Evolutionary conservation across 2,329 filamentous ascomycete species (phyloP).

Genomic region (Eurotiales sp.): DNA sequence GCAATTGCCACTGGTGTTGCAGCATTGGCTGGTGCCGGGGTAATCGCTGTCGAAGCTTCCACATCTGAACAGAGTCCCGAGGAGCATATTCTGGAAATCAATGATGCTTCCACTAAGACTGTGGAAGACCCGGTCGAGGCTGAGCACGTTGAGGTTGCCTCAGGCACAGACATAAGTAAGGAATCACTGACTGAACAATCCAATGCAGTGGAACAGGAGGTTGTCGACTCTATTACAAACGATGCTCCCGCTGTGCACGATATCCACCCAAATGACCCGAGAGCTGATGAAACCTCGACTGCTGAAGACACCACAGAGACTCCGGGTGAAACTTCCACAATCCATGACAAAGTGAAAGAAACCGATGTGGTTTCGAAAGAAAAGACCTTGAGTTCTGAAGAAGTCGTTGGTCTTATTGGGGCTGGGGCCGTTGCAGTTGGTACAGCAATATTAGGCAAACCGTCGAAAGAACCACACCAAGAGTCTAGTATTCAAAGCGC

Average conservation of each 20-base stretch:
- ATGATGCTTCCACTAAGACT: not conserved
- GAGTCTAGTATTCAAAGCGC: not conserved
- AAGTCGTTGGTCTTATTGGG: slow-evolving; percentile 8
- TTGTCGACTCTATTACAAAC: not conserved
- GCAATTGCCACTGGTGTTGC: slow-evolving; percentile 20
- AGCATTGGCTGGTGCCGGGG: slow-evolving; percentile 16
- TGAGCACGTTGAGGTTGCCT: not conserved
- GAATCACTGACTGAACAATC: not conserved
- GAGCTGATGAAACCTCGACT: not conserved
- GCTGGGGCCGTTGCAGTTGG: slow-evolving; percentile 13
- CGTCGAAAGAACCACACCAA: slow-evolving; percentile 15
- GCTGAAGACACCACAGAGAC: not conserved
- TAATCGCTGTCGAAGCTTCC: slow-evolving; percentile 13
- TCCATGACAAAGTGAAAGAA: not conserved
- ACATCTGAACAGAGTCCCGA: slow-evolving; percentile 20
- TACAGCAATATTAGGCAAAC: not conserved
- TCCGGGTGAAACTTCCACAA: not conserved
- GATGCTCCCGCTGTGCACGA: slow-evolving; percentile 1
- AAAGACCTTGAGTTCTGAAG: not conserved
- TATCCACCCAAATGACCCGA: not conserved
- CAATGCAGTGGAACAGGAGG: not conserved
- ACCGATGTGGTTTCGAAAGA: slow-evolving; percentile 19
- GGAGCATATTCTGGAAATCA: not conserved
- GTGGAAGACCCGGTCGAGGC: not conserved
- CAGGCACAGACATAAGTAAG: not conserved